Evolutionary conservation across 2,329 filamentous ascomycete species (phyloP).

Genomic region (Zalaria sp.): DNA sequence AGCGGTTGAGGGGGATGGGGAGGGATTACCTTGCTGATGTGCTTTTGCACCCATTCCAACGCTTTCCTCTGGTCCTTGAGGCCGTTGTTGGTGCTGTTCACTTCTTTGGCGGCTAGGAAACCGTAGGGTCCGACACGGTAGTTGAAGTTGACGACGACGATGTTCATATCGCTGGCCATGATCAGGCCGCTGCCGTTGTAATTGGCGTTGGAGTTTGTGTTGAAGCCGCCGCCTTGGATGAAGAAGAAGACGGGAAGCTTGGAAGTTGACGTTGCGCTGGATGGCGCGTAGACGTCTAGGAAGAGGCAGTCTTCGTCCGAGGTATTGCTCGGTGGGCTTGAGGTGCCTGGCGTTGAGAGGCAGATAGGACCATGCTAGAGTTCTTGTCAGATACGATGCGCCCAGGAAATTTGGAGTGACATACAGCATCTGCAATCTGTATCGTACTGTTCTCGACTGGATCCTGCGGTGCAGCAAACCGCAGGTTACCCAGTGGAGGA

Average conservation of each 20-base stretch:
- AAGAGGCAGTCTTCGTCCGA: slow-evolving; percentile 55
- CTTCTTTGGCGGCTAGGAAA: slow-evolving; percentile 49
- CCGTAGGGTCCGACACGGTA: slow-evolving; percentile 65
- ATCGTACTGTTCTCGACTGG: slow-evolving; percentile 33
- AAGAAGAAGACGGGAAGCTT: slow-evolving; percentile 51
- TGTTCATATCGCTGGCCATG: slow-evolving; percentile 41
- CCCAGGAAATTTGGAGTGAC: slow-evolving; percentile 5
- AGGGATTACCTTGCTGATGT: slow-evolving; percentile 40
- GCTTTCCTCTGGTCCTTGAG: slow-evolving; percentile 56
- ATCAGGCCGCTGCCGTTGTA: slow-evolving; percentile 50
- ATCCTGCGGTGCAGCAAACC: slow-evolving; percentile 55
- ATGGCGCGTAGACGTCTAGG: slow-evolving; percentile 49
- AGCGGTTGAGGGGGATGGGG: too few relatives aligned
- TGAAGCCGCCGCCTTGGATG: slow-evolving; percentile 34
- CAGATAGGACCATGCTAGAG: slow-evolving; percentile 21
- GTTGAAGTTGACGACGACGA: slow-evolving; percentile 60
- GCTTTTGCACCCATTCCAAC: slow-evolving; percentile 52
- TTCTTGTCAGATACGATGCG: not conserved
- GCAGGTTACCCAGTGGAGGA: slow-evolving; percentile 48
- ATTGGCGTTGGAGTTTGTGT: slow-evolving; percentile 33
- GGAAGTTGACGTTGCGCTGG: slow-evolving; percentile 31
- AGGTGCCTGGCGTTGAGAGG: slow-evolving; percentile 12
- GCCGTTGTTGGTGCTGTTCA: slow-evolving; percentile 50
- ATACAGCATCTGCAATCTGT: slow-evolving; percentile 42
- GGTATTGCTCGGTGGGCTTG: slow-evolving; percentile 15